Evolutionary conservation across 1,284 basidiomycete genomes (phyloP), one percentile per base, ranked within the genome.

Genomic region (Xanthoconium separans): DNA sequence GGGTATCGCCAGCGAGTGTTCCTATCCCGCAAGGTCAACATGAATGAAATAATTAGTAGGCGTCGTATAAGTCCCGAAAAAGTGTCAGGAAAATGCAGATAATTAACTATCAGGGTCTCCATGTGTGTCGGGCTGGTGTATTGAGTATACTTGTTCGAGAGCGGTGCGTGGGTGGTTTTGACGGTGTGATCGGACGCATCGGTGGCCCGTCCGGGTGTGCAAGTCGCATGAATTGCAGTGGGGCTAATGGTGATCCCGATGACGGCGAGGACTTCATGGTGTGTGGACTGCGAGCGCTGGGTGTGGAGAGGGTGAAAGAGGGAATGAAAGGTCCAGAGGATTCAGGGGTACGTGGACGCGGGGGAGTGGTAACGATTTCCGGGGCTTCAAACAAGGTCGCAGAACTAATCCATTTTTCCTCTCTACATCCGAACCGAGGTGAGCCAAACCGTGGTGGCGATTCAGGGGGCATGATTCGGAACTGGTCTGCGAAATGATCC

Each of bases 331-430:
- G 71, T 20, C 70, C 65, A 31, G 63, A 75, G 4, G 86, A 86
- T 69, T 91, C 89, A 6, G 89, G 90, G 9, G 89, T 91, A 50
- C 73, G 75, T 47, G 84, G 84, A 22, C 76, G 77, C 15, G 79
- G 83, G 22, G 77, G 76, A 33, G 79, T 77, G 1, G 76, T 66
- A n/a, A 70, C 63, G 18, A 75, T 64, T 58, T 71, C 70, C 54
- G 76, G 75, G 10, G 77, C 73, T 63, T 87, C 84, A 24, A 84
- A 72, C 15, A 92, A 71, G 4, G 83, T 85, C 2, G 83, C 72
- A n/a, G 91, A 88, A 63, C 81, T 91, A 56, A 93, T 91, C 90
- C 90, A 93, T 60, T 82, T 85, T 62, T 90, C 86, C 58, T 87
- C 85, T 58, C 75, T 77, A 5, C 74, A 67, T 33, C 78, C 78